phyloP scores from a whole-genome alignment of 768 basidiomycete species.

The Pilatotrama ljubarskyi region DNA sequence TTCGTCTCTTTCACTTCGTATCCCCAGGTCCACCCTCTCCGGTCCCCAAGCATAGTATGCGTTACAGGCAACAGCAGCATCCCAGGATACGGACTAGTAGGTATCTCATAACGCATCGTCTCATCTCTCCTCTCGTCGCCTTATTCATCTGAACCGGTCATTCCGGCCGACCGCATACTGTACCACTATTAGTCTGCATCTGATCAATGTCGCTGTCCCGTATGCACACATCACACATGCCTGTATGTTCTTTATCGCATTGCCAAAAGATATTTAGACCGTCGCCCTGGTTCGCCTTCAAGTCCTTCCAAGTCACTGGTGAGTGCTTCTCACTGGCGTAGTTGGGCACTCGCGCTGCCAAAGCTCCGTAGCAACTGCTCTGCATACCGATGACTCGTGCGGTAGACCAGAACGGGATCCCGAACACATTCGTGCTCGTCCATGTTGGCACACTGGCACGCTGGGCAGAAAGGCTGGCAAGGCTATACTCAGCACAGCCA shows the following conservation, averaged over 20 bases:
- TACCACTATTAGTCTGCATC: constrained; percentile 18
- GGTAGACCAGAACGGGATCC: too few relatives aligned
- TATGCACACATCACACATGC: constrained; percentile 16
- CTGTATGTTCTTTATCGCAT: constrained; percentile 8
- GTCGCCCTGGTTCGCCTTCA: too few relatives aligned
- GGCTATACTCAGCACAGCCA: too few relatives aligned
- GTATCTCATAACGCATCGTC: neutral
- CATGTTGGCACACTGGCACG: too few relatives aligned
- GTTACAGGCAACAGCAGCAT: constrained; percentile 11
- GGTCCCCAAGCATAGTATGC: neutral
- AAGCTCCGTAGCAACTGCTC: too few relatives aligned
- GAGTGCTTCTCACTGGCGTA: too few relatives aligned
- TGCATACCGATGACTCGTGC: too few relatives aligned
- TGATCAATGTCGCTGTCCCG: constrained; percentile 19
- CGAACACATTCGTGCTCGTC: too few relatives aligned
- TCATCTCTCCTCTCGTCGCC: neutral
- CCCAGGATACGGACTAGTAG: constrained; percentile 11
- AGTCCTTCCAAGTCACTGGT: too few relatives aligned
- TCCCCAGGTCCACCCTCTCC: neutral
- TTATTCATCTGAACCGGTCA: neutral
- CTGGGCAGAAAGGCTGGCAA: too few relatives aligned
- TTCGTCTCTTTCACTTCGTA: neutral
- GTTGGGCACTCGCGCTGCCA: too few relatives aligned
- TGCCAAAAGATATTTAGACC: neutral
- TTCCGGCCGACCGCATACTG: constrained; percentile 7